Percentiles rank a stretch among this genome's conserved stretches.
Evolutionary conservation across 148 eudicot genomes (phyloP).

Genomic region (Rhododendron griersonianum): DNA sequence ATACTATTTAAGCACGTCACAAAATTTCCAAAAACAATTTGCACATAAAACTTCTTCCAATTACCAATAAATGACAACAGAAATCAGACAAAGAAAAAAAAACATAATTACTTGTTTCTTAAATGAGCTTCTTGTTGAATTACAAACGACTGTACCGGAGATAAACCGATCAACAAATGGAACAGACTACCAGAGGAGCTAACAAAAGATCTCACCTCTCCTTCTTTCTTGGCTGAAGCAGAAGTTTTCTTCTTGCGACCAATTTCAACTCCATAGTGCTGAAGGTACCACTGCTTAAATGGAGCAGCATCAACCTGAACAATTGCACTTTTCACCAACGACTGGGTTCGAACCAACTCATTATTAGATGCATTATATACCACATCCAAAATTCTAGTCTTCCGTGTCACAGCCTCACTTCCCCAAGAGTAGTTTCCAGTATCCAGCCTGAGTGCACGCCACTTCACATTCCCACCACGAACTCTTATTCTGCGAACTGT

Average conservation of each 20-base stretch:
- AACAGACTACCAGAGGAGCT: neutral
- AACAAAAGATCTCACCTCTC: constrained; percentile 29
- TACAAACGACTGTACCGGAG: neutral
- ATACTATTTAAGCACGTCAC: neutral
- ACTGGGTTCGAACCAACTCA: constrained; percentile 57
- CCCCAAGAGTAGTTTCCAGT: constrained; percentile 64
- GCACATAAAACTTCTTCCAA: neutral
- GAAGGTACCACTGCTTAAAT: constrained; percentile 59
- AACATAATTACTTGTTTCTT: neutral
- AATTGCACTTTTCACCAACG: constrained; percentile 61
- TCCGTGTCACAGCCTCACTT: constrained; percentile 46
- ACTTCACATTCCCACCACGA: constrained; percentile 56
- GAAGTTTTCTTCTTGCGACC: constrained; percentile 56
- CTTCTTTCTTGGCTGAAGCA: constrained; percentile 43
- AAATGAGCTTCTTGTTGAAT: neutral
- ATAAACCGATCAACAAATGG: neutral
- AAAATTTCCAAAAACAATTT: neutral
- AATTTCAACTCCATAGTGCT: constrained; percentile 58
- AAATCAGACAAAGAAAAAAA: neutral
- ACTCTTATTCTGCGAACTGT: constrained; percentile 50
- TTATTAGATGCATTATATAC: constrained; percentile 54
- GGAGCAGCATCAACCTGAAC: constrained; percentile 65
- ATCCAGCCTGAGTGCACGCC: constrained; percentile 56
- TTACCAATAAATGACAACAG: neutral
- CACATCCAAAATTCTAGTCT: constrained; percentile 47